Evolutionary conservation across 2,329 filamentous ascomycete genomes (phyloP), one percentile per base, ranked within the genome.

Genomic region (Karstenula rhodostoma): DNA sequence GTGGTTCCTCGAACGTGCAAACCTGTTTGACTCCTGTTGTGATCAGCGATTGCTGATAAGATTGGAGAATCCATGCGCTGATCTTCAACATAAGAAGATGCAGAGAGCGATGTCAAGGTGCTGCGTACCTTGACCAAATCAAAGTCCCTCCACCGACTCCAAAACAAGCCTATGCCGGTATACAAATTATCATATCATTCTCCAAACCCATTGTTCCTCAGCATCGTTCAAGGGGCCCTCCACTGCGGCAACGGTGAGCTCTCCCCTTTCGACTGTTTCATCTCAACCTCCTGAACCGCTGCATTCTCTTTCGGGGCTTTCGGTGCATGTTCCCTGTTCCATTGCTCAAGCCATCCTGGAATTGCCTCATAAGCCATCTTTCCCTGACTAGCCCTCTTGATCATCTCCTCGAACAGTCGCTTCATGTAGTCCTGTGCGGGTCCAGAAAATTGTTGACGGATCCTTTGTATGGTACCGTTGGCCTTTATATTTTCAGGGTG

Each of bases 161-260:
- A 32, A 32, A 10, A 9, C 29, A 32, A 6, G 8, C 29, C 4
- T 32, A 32, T 10, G 8, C 12, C 29, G 29, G 29, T 32, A 32
- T 32, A 32, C 29, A 32, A 2, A 6, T 32, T 2, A 2, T 32
- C 8, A 10, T 10, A 5, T 32, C 29, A 32, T 32, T 32, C 8
- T 9, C 8, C 29, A 10, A 32, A 9, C 29, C 29, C 29, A 32
- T 29, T 4, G 27, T 29, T 29, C 27, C 27, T 29, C 27, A 23
- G 7, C 42, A 23, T 37, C 22, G 3, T 43, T 37, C 25, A 53
- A 23, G 13, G 43, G 6, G 12, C 35, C 13, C 42, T 53, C 50
- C 50, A 53, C 12, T 44, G 33, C 35, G 37, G 35, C 50, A 53
- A 27, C 8, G 29, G 47, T 17, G 47, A 50, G 27, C 12, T 50